Evolutionary conservation across 768 basidiomycete genomes (phyloP).

Genomic region (Auriculariales sp.): DNA sequence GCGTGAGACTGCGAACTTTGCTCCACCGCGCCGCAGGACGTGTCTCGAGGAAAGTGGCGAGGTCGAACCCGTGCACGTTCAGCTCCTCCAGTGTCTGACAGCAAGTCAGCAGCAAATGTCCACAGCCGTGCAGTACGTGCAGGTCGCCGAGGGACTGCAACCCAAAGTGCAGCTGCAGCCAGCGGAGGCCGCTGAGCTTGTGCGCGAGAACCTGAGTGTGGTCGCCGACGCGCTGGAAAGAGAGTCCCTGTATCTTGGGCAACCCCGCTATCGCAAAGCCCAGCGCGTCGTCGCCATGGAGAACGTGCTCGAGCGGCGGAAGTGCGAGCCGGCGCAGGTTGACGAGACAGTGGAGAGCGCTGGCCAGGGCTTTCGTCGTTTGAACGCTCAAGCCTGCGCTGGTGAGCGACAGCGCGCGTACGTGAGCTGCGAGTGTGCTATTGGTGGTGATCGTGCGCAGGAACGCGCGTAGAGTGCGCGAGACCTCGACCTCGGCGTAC

Average conservation of each 20-base stretch:
- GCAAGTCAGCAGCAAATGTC: neutral
- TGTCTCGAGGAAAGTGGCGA: neutral
- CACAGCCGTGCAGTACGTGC: neutral
- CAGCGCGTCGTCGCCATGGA: conserved; percentile 5
- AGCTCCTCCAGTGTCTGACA: neutral
- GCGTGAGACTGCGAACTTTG: neutral
- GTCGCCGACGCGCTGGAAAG: neutral
- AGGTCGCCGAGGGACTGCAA: neutral
- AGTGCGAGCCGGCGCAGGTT: conserved; percentile 12
- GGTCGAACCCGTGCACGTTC: neutral
- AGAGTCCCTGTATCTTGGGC: neutral
- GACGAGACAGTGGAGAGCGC: conserved; percentile 10
- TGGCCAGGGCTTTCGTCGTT: conserved; percentile 2
- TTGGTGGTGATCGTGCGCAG: neutral
- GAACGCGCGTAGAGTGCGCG: neutral
- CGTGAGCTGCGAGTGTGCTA: neutral
- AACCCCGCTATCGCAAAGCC: conserved; percentile 8
- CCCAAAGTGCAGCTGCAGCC: neutral
- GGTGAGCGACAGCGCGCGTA: neutral
- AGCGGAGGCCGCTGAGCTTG: neutral
- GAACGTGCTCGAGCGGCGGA: conserved; percentile 3
- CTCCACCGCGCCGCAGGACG: neutral
- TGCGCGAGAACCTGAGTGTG: neutral
- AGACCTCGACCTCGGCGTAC: neutral
- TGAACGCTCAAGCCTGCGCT: neutral